Evolutionary conservation across 306 rosid genomes (phyloP), one percentile per base, ranked within the genome.

Genomic region (Quercus glauca): DNA sequence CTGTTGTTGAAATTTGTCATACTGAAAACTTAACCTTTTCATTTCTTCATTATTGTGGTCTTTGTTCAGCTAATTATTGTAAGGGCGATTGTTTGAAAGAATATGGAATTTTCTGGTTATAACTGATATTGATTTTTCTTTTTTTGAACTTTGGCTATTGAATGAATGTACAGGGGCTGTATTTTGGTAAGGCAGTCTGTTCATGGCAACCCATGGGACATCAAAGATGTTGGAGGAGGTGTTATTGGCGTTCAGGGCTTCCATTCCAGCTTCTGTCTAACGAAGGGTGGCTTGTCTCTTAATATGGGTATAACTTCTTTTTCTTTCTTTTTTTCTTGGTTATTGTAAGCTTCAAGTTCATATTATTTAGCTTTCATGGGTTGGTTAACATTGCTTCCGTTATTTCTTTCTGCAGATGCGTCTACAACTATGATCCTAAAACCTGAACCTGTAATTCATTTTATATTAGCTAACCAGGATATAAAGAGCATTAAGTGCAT

Each of bases 181-280:
- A 92, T 92, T 80, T 81, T 94, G 83, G 97, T 91, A 55, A 81
- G 97, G 61, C 99, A 94, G 71, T 94, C 97, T 15, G 91, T 91
- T 76, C 92, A 83, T 19, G 92, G 87, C 60, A 95, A 94, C 85
- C 67, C 81, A 4, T 82, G 88, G 73, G 86, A 90, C 86, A 85
- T 85, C 78, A 52, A 71, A 20, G 99, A 92, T 80, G 88, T 94
- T 78, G 99, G 97, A 83, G 97, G 93, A 53, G 97, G 97, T 58
- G 92, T 92, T 57, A 75, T 71, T 25, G 91, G 92, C 76, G 84
- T 87, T 56, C 82, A 83, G 14, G 99, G 97, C 37, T 91, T 91
- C 81, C 95, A 94, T 85, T 93, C 97, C 28, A 92, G 97, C 84
- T 92, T 94, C 68, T 88, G 85, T 73, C 83, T 83, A 19, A 84